Evolutionary conservation across 2,329 filamentous ascomycete species (phyloP), one percentile per base, ranked within the genome.

Genomic region (Hysterium pulicare): DNA sequence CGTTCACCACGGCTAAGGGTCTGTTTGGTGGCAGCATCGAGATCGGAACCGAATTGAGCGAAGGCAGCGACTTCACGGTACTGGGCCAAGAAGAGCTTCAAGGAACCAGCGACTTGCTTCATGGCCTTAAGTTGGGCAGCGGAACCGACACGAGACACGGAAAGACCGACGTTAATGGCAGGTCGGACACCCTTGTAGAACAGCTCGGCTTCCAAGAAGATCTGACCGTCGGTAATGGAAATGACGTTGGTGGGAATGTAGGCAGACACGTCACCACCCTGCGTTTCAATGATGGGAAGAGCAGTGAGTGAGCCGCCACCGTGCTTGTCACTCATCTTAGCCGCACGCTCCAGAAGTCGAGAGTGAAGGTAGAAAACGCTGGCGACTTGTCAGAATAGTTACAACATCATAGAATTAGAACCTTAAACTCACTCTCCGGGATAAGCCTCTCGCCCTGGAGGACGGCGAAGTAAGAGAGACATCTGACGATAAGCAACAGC

Each of bases 111-210:
- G 65, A 98, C 93, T 82, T 98, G 93, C 85, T 98, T 98, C 93
- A 98, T 98, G 78, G 93, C 90, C 88, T 97, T 98, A 74, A 97
- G 83, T 83, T 98, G 93, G 71, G 93, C 93, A 72, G 93, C 89
- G 69, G 93, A 98, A 73, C 93, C 93, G 85, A 98, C 93, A 88
- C 93, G 93, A 62, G 93, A 98, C 64, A 98, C 93, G 67, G 93
- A 98, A 64, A 98, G 88, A 93, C 93, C 93, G 87, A 98, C 93
- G 84, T 98, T 98, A 76, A 98, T 98, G 78, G 93, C 93, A 66
- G 93, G 93, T 70, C 93, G 91, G 76, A 98, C 78, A 94, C 93
- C 93, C 88, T 98, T 98, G 89, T 96, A 97, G 87, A 97, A 98
- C 57, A 97, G 82, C 76, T 98, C 93, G 60, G 91, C 76, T 78